A percentile compares a stretch with the other conserved stretches of the same genome.
These are phyloP conservation scores for Cephalotrichum gorgonifer DNA, from an alignment of 2,329 filamentous ascomycete genomes.

Conservation along the genomic window DNA sequence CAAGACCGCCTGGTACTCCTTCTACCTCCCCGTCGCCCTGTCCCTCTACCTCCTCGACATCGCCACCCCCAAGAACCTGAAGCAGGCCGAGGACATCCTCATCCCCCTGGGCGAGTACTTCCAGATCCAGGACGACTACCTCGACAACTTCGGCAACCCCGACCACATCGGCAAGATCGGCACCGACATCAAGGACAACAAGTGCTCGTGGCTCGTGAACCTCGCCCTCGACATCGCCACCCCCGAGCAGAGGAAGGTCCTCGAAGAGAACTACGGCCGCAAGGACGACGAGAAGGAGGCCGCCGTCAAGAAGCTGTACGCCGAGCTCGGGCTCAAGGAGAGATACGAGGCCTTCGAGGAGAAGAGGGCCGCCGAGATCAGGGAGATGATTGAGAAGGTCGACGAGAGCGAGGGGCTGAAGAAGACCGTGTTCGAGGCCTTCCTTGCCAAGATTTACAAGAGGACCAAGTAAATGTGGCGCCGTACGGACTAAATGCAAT, in stretches of 20 bases:
- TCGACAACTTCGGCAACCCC: conserved; percentile 93
- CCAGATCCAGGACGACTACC: conserved; percentile 97
- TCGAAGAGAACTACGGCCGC: conserved; percentile 88
- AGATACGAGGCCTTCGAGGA: conserved; percentile 87
- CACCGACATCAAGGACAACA: conserved; percentile 98
- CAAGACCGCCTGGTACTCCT: conserved; percentile 99
- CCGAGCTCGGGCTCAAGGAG: conserved; percentile 74
- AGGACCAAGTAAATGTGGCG: conserved; percentile 86
- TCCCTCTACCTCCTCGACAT: conserved; percentile 77
- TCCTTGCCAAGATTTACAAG: conserved; percentile 97
- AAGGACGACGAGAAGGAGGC: conserved; percentile 80
- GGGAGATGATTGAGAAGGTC: conserved; percentile 61
- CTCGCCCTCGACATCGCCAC: conserved; percentile 73
- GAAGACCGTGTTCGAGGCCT: conserved; percentile 79
- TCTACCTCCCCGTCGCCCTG: conserved; percentile 93
- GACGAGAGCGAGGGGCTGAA: conserved; percentile 86
- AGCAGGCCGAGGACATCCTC: conserved; percentile 81
- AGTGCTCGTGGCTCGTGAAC: conserved; percentile 98
- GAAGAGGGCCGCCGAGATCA: conserved; percentile 69
- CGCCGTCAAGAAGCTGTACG: conserved; percentile 78
- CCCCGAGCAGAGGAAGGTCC: conserved; percentile 74
- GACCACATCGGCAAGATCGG: conserved; percentile 95
- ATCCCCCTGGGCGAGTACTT: conserved; percentile 99
- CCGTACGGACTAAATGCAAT: too few species aligned
- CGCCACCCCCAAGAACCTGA: conserved; percentile 79